Evolutionary conservation across 2,329 filamentous ascomycete species (phyloP).

Genomic region (Neurospora sp.): DNA sequence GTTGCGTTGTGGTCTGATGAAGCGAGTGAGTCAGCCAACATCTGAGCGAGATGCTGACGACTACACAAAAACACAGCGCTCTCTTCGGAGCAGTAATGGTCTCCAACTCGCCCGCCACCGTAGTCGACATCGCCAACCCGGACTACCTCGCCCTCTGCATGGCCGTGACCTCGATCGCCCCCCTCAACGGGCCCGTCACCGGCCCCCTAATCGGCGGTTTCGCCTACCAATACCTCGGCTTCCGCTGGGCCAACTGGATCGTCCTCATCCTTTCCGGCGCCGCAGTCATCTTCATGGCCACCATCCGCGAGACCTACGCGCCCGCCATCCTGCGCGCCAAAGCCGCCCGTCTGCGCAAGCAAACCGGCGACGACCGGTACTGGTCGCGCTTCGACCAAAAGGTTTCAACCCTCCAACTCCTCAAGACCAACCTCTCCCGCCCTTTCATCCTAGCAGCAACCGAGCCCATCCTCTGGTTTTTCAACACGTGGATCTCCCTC

Average conservation of each 20-base stretch:
- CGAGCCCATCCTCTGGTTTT: conserved; percentile 70
- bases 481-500: conserved; percentile 65
- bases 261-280: conserved; percentile 60
- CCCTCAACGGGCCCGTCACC: conserved; percentile 61
- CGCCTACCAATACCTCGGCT: conserved; percentile 65
- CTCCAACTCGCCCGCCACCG: conserved; percentile 69
- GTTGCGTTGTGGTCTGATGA: conserved; percentile 4
- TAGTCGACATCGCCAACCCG: conserved; percentile 74
- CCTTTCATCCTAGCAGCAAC: conserved; percentile 69
- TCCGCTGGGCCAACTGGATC: conserved; percentile 83
- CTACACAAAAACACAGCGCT: conserved; percentile 8
- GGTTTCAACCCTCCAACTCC: conserved; percentile 49
- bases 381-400: conserved; percentile 75
- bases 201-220: conserved; percentile 64
- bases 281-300: conserved; percentile 46
- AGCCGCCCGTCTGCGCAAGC: conserved; percentile 52
- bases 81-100: conserved; percentile 59
- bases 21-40: not conserved
- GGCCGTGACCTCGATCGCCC: conserved; percentile 73
- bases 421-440: conserved; percentile 66
- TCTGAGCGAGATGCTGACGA: not conserved
- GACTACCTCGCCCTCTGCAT: conserved; percentile 75
- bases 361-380: conserved; percentile 60
- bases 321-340: conserved; percentile 60
- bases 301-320: conserved; percentile 66